phyloP scores from a whole-genome alignment of 257 asterid genomes.

The Knoxia roxburghii region DNA sequence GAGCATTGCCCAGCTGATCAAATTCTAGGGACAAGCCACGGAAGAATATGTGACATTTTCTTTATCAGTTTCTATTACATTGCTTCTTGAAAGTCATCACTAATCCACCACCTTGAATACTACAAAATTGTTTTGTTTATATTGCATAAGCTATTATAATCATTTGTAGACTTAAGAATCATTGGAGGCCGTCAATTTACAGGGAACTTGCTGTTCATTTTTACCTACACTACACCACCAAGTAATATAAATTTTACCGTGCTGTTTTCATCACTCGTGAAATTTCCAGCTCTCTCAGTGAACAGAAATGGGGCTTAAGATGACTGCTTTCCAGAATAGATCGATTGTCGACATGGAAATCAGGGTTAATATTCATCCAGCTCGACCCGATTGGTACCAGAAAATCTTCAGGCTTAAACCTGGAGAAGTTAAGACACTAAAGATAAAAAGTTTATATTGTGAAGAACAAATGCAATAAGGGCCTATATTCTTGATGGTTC shows the following conservation, averaged over 20 bases:
- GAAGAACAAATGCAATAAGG: constrained; percentile 8
- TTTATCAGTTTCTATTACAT: neutral
- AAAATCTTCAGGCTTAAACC: constrained; percentile 25
- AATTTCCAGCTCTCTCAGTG: too few species aligned
- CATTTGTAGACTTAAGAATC: too few species aligned
- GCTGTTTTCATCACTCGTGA: neutral
- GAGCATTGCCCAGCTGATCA: neutral
- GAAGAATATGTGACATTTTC: neutral
- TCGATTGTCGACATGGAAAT: constrained; percentile 21
- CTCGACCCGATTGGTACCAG: constrained; percentile 24
- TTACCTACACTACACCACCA: too few species aligned
- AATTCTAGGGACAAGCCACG: neutral
- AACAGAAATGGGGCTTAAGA: constrained; percentile 25
- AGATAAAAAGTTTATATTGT: constrained; percentile 13
- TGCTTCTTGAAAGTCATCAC: neutral
- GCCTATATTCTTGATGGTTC: constrained; percentile 24
- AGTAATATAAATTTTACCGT: neutral
- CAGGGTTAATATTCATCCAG: constrained; percentile 33
- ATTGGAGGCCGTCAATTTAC: neutral
- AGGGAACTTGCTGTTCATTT: too few species aligned
- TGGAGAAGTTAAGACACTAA: constrained; percentile 17
- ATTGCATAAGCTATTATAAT: neutral
- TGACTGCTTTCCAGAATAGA: constrained; percentile 23
- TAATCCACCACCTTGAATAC: neutral
- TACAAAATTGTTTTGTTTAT: neutral